A percentile compares a stretch with the other conserved stretches of the same genome.
Evolutionary conservation across 1,284 basidiomycete species (phyloP).

Genomic region (Singerocomus inundabilis): DNA sequence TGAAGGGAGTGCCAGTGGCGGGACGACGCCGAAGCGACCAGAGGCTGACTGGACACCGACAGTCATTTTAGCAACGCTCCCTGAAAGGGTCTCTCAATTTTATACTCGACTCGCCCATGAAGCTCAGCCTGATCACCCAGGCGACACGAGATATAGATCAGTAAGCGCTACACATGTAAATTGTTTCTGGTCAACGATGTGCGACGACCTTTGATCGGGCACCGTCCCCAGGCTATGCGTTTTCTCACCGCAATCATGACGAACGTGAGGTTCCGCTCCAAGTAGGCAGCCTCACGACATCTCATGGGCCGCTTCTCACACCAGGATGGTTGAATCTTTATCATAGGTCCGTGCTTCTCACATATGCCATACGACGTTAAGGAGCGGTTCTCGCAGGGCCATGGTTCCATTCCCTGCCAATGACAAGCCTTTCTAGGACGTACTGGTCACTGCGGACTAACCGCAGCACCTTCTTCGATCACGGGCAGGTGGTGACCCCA

Average conservation of each 20-base stretch:
- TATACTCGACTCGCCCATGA: slow-evolving; percentile 20
- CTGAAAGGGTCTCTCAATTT: slow-evolving; percentile 17
- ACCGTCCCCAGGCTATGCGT: slow-evolving; percentile 21
- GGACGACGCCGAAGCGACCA: slow-evolving; percentile 8
- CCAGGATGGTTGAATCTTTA: slow-evolving; percentile 10
- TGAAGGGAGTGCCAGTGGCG: slow-evolving; percentile 7
- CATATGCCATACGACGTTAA: slow-evolving; percentile 13
- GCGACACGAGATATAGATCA: slow-evolving; percentile 20
- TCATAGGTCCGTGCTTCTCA: slow-evolving; percentile 17
- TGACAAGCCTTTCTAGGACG: slow-evolving; percentile 20
- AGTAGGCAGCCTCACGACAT: slow-evolving; percentile 11
- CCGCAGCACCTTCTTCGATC: slow-evolving; percentile 31
- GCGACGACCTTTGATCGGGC: slow-evolving; percentile 19
- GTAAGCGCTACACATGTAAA: slow-evolving; percentile 21
- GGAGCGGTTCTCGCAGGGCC: slow-evolving; percentile 17
- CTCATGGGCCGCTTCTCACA: slow-evolving; percentile 21
- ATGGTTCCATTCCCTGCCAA: slow-evolving; percentile 26
- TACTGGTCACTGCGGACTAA: slow-evolving; percentile 15
- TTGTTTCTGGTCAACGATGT: slow-evolving; percentile 15
- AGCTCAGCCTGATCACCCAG: slow-evolving; percentile 26
- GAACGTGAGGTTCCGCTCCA: slow-evolving; percentile 10
- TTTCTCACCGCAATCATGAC: slow-evolving; percentile 20
- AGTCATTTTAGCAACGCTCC: slow-evolving; percentile 8
- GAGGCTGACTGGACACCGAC: slow-evolving; percentile 5
- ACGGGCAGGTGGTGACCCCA: slow-evolving; percentile 13